Base-by-base conservation (phyloP, 2,329 filamentous ascomycete genomes). In the Botrytis fragariae region DNA sequence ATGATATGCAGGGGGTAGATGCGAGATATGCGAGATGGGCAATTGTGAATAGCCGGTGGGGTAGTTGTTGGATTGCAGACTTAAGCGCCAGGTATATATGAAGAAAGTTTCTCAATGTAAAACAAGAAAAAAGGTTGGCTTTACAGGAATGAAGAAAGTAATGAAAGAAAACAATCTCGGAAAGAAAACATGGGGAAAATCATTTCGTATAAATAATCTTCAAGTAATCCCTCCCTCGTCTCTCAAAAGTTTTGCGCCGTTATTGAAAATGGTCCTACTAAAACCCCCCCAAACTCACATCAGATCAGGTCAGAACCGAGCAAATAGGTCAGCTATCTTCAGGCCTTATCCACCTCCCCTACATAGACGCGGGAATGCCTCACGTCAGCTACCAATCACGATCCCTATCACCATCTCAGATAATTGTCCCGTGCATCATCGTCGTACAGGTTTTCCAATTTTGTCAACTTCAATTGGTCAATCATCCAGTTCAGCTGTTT, bases 361-460 rank as follows among this genome's bases (percentile, higher is more conserved):
- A 69, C 65, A 42, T 69, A 54, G 51, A 44, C 51, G 51, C 67
- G 67, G 42, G 44, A 57, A 16, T 45, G 42, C 45, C 68, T 64
- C 60, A 71, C 69, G 69, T 71, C 69, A 71, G 69, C 69, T 12
- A 71, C 69, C 44, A 71, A 71, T 71, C 35, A 71, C 22, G n/a
- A 51, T 54, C 22, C 3, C 9, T 45, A 63, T 71, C 57, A 71
- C 59, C 44, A 71, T 32, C 12, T 39, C 44, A 51, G 20, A 63
- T 39, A 29, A 16, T 35, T 20, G 42, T 71, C 54, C 18, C 59
- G 35, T 39, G 69, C 69, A 71, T 39, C 25, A 51, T 2, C 32
- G 45, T 45, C 59, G 45, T 62, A 51, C 35, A 68, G 32, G 16
- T 54, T 39, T 68, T 54, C 45, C 51, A 18, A 25, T 29, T 71